Conservation (phyloP, 2,329 filamentous ascomycete species). For the Beauveria pseudobassiana region DNA sequence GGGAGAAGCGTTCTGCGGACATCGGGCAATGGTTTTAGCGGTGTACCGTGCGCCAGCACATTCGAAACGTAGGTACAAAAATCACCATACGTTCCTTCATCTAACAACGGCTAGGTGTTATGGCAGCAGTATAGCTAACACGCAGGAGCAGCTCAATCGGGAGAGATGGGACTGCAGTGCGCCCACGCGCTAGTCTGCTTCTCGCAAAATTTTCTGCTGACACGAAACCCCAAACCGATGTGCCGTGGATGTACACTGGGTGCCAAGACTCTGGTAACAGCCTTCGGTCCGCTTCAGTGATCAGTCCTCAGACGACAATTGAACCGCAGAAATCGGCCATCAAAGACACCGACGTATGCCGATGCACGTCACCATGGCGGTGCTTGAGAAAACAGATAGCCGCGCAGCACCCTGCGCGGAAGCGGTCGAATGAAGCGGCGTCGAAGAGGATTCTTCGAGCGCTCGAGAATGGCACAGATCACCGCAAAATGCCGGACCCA, state of each 20-base stretch:
- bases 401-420: no score
- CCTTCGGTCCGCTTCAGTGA: background rate
- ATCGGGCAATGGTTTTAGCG: background rate
- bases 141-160: no score
- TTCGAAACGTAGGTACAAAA: background rate
- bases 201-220: background rate
- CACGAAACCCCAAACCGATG: background rate
- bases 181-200: background rate
- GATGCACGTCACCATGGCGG: no score
- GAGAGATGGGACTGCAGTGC: no score
- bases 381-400: background rate
- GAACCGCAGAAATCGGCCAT: no score
- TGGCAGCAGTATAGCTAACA: background rate
- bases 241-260: no score
- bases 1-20: no score
- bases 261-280: background rate
- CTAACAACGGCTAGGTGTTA: no score
- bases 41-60: background rate
- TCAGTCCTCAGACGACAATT: no score
- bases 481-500: background rate
- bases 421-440: background rate
- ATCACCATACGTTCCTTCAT: no score
- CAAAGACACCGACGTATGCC: background rate
- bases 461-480: no score
- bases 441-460: no score